Evolutionary conservation across 768 basidiomycete genomes (phyloP).

Genomic region (Dentipellis sp.): DNA sequence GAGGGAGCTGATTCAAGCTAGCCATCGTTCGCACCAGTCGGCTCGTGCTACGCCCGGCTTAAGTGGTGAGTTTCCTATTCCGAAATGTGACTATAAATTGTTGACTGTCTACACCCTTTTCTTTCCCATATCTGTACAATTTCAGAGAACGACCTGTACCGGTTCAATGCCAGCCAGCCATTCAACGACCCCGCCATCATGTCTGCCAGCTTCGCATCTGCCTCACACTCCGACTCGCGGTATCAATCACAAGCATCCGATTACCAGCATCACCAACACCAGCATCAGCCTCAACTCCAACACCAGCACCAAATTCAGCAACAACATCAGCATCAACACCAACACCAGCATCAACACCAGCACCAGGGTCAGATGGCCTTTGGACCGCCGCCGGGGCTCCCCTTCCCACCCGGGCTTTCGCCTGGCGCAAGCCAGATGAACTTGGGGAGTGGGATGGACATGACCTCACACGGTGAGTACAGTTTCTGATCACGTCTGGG

Average conservation of each 20-base stretch:
- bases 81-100: constrained; percentile 24
- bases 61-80: constrained; percentile 36
- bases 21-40: constrained; percentile 43
- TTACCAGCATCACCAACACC: constrained; percentile 11
- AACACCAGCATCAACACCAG: constrained; percentile 4
- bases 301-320: constrained; percentile 14
- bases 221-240: constrained; percentile 18
- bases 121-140: constrained; percentile 13
- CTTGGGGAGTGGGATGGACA: constrained; percentile 19
- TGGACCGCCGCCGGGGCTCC: constrained; percentile 64
- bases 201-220: constrained; percentile 56
- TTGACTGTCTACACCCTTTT: constrained; percentile 15
- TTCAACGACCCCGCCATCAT: constrained; percentile 77
- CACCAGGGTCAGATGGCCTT: neutral
- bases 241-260: constrained; percentile 8
- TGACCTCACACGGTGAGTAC: constrained; percentile 13
- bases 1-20: constrained; percentile 66
- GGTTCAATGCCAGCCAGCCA: constrained; percentile 30
- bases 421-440: constrained; percentile 19
- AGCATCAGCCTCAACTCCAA: constrained; percentile 7
- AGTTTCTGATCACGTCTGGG: neutral
- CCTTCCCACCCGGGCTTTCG: constrained; percentile 28
- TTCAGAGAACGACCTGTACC: constrained; percentile 24
- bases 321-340: constrained; percentile 10
- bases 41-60: constrained; percentile 21